Evolutionary conservation across 1,284 basidiomycete species (phyloP).

Genomic region (Albatrellus sp.): DNA sequence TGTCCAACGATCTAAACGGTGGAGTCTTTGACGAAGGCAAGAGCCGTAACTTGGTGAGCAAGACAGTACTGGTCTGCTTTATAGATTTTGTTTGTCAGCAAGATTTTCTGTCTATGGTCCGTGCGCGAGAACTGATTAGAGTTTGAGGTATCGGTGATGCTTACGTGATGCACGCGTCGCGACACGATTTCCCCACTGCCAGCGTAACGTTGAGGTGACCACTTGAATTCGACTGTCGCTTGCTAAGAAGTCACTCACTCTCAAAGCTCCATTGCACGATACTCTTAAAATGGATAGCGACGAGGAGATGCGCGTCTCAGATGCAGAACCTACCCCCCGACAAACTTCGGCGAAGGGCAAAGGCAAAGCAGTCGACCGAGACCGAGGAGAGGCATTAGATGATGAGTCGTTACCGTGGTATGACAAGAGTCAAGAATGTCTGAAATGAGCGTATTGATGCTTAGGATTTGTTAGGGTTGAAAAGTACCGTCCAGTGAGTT

Average conservation of each 20-base stretch:
- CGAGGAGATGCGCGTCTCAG: slow-evolving; percentile 34
- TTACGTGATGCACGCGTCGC: slow-evolving; percentile 4
- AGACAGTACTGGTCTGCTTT: slow-evolving; percentile 4
- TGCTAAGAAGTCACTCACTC: too few species aligned
- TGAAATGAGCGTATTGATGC: slow-evolving; percentile 2
- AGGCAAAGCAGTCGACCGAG: slow-evolving; percentile 40
- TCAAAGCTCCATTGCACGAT: not conserved
- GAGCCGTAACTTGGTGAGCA: slow-evolving; percentile 20
- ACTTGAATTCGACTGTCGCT: too few species aligned
- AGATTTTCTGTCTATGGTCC: slow-evolving; percentile 27
- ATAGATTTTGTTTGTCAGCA: slow-evolving; percentile 9
- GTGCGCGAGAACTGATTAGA: slow-evolving; percentile 24
- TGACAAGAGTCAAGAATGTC: slow-evolving; percentile 13
- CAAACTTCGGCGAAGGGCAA: slow-evolving; percentile 42
- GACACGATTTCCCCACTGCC: too few species aligned
- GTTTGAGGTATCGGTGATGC: slow-evolving; percentile 11
- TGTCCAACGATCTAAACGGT: slow-evolving; percentile 75
- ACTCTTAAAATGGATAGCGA: slow-evolving; percentile 38
- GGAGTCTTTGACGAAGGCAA: slow-evolving; percentile 80
- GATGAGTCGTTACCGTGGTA: slow-evolving; percentile 68
- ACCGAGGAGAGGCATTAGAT: slow-evolving; percentile 23
- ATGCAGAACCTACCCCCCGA: slow-evolving; percentile 26
- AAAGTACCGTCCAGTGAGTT: slow-evolving; percentile 81
- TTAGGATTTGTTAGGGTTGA: slow-evolving; percentile 62
- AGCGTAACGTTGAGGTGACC: not conserved